Percentiles rank a stretch among this genome's conserved stretches.
phyloP scores from a whole-genome alignment of 768 basidiomycete genomes.

The Rhodocollybia butyracea region DNA sequence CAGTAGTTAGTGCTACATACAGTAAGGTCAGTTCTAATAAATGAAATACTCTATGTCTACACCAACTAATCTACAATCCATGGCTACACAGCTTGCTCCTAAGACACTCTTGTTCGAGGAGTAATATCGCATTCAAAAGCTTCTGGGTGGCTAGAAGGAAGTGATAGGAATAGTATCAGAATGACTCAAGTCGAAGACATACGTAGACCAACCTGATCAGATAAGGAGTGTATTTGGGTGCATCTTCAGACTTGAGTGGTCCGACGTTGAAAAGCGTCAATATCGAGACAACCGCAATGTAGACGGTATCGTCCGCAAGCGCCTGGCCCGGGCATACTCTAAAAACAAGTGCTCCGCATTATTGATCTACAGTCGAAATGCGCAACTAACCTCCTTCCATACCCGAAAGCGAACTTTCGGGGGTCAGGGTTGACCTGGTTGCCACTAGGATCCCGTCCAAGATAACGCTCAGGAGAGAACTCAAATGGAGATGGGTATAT shows the following conservation, averaged over 20 bases:
- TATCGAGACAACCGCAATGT: conserved; percentile 5
- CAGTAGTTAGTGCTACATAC: too few species aligned
- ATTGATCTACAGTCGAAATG: neutral
- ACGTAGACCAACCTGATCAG: neutral
- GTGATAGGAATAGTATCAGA: neutral
- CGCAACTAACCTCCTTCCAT: conserved; percentile 20
- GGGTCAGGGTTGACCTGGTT: conserved; percentile 14
- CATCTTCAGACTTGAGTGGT: neutral
- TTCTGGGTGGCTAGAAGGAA: neutral
- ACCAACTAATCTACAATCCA: too few species aligned
- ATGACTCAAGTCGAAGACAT: neutral
- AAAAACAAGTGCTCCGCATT: neutral
- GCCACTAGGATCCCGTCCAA: conserved; percentile 9
- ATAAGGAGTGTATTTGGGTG: neutral
- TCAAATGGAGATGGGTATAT: conserved; percentile 22
- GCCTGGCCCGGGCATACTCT: neutral
- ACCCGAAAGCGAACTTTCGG: conserved; percentile 17
- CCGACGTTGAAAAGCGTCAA: conserved; percentile 8
- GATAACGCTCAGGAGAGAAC: conserved; percentile 27
- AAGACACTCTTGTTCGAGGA: neutral
- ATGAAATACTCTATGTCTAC: too few species aligned
- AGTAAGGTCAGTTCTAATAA: too few species aligned
- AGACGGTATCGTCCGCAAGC: conserved; percentile 6
- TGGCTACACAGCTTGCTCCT: neutral
- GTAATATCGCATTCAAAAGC: neutral